A percentile compares a stretch with the other conserved stretches of the same genome.
These are phyloP conservation scores for Blastosporella zonata DNA, from an alignment of 1,284 basidiomycete genomes.

Conservation along the genomic window DNA sequence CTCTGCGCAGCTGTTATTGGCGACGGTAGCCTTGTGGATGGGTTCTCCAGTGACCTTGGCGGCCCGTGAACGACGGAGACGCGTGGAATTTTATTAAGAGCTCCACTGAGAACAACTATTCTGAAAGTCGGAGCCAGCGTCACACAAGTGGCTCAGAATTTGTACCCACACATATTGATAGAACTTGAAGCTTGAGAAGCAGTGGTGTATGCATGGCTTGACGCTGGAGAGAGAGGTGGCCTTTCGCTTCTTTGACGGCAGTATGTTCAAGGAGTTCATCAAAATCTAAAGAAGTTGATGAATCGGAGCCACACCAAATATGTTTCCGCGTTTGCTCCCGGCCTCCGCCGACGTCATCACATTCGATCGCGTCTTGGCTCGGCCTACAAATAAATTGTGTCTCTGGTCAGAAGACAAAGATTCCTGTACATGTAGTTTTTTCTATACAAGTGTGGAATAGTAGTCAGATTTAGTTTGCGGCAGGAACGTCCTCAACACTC, in stretches of 20 bases:
- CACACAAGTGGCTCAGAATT: not conserved
- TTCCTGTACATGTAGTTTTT: not conserved
- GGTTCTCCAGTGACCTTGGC: constrained; percentile 1
- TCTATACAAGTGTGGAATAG: not conserved
- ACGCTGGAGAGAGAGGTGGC: not conserved
- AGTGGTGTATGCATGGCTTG: not conserved
- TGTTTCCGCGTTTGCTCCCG: not conserved
- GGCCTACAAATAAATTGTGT: no score
- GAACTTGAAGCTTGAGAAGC: not conserved
- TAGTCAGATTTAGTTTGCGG: constrained; percentile 28
- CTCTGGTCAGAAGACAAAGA: not conserved
- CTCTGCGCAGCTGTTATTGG: not conserved
- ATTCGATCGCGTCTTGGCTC: not conserved
- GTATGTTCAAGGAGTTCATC: no score
- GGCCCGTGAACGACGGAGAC: not conserved
- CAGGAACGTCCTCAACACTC: constrained; percentile 65
- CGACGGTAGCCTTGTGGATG: not conserved
- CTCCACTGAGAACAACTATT: not conserved
- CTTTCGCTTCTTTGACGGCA: not conserved
- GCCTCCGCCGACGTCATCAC: not conserved
- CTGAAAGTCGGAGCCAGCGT: not conserved
- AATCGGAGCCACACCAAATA: not conserved
- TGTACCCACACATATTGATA: not conserved
- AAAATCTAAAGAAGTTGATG: not conserved
- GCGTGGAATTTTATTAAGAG: not conserved